Base-by-base conservation (phyloP, 2,329 filamentous ascomycete species). In the Penicillium thymicola region DNA sequence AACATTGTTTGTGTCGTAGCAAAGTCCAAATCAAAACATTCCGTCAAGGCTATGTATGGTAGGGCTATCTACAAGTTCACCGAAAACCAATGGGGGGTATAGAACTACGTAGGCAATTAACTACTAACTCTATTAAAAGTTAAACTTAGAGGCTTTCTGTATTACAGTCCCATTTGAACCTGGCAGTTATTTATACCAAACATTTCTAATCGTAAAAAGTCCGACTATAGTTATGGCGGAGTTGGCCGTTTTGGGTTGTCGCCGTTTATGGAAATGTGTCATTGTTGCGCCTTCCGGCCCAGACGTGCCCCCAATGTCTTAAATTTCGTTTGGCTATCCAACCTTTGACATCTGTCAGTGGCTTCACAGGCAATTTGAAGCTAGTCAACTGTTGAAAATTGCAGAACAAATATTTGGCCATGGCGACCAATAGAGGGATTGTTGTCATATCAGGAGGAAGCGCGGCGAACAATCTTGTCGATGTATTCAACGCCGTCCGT, bases 401-500 rank as follows among this genome's bases (percentile, higher is more conserved):
- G 10, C 25, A 32, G 8, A 40, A 32, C 14, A 16, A 47, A 30
- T 11, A 7, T 21, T 34, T 40, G 27, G n/a, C 40, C 32, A 62
- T 59, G 62, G 32, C 51, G 13, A 51, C 54, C 2, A 75, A 73
- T 41, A 65, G 73, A 58, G 87, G 87, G 57, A 87, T 96, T 56
- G 90, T 92, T 23, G 88, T 96, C 49, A 94, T 97, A 74, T 95
- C 92, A 0, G 92, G 92, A 38, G 92, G 92, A 51, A 96, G 90
- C 64, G 93, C 92, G n/a, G 92, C 93, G 6, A 97, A 97, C 71
- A 95, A 84, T 67, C 83, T 97, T 5, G 93, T 97, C 40, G 93
- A 97, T 71, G 89, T 96, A 11, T 97, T 97, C 75, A 87, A 81
- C 57, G 77, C 78, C 18, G 79, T 89, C 34, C 80, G 84, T 13